Base-by-base conservation (phyloP, 768 basidiomycete genomes). In the Boletus pseudo-olivaceus region DNA sequence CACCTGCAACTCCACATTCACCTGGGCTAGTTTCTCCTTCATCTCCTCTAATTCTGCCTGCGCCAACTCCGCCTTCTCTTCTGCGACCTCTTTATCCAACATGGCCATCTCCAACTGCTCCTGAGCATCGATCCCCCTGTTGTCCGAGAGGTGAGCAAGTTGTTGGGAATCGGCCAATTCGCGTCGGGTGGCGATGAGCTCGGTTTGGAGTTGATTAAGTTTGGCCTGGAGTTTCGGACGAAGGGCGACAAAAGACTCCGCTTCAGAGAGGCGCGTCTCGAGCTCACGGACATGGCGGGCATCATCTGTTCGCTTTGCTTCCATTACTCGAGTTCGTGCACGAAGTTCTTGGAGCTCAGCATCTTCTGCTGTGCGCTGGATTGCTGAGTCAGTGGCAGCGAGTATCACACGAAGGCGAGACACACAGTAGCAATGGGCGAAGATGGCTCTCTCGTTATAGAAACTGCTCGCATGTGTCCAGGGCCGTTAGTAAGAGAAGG, bases 81-180 rank as follows among this genome's bases (percentile, higher is more conserved):
- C 97, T 0, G 96, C 95, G 37, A 98, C 85, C 69, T 99, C 97
- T 72, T 93, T 93, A 68, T 99, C 97, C 61, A 99, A 73, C 80
- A 90, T 90, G 3, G 85, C 79, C 88, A 98, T 93, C 74, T 99
- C 97, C 37, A 98, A 73, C 66, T 95, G 91, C 54, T 98, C 96
- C 49, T 89, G 83, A 1, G 87, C 68, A 67, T 98, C 96, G 3
- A 85, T 72, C 1, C 90, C 75, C 23, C 89, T 79, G 15, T 73
- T 74, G 58, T 95, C 90, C 0, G 85, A 75, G 33, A 93, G 74
- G 33, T 85, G 79, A 0, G 84, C 77, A n/a, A 93, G 75, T 55
- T 92, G 87, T 56, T 88, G 79, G 8, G 84, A 72, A 61, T 96
- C 93, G 3, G 88, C 81, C 30, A 93, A 75, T 53, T 89, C 84